These are phyloP conservation scores for Tuber indicum DNA, from an alignment of 495 filamentous ascomycete genomes.

Conservation along the genomic window DNA sequence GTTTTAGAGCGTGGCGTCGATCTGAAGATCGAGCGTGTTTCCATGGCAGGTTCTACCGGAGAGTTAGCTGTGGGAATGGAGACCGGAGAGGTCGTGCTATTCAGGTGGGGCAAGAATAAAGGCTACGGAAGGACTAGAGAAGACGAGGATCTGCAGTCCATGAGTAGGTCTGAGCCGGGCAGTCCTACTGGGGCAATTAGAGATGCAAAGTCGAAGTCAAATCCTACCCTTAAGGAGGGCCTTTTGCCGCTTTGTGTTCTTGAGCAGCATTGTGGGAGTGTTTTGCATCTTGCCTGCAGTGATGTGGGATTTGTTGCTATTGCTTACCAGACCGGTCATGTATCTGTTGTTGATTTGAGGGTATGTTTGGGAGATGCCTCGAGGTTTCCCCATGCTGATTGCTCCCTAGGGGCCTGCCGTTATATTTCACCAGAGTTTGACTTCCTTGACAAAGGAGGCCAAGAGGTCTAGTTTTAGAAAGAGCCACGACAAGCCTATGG, in stretches of 20 bases:
- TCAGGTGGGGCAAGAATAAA: constrained; percentile 75
- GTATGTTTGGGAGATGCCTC: constrained; percentile 16
- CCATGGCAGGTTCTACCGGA: constrained; percentile 65
- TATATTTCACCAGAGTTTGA: constrained; percentile 65
- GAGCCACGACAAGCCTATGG: constrained; percentile 44
- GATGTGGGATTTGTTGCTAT: constrained; percentile 86
- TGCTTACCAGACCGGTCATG: constrained; percentile 70
- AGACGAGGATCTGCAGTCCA: constrained; percentile 28
- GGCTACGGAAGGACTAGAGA: constrained; percentile 45
- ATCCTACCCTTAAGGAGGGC: constrained; percentile 74
- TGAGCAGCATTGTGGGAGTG: constrained; percentile 69
- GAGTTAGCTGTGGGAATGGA: constrained; percentile 78
- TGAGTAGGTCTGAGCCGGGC: constrained; percentile 16
- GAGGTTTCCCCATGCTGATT: constrained; percentile 16
- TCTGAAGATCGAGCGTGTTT: constrained; percentile 66
- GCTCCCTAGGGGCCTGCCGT: constrained; percentile 64
- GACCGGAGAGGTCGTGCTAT: constrained; percentile 77
- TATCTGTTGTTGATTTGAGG: constrained; percentile 71
- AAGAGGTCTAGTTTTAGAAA: constrained; percentile 65
- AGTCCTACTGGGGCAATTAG: constrained; percentile 47
- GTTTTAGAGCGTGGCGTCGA: constrained; percentile 76
- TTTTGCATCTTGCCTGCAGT: constrained; percentile 72
- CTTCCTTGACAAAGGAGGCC: constrained; percentile 60
- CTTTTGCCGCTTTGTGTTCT: constrained; percentile 73
- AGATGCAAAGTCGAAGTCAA: constrained; percentile 64